Base-by-base conservation (phyloP, 164 flowering plant genomes). In the Berberis thunbergii region DNA sequence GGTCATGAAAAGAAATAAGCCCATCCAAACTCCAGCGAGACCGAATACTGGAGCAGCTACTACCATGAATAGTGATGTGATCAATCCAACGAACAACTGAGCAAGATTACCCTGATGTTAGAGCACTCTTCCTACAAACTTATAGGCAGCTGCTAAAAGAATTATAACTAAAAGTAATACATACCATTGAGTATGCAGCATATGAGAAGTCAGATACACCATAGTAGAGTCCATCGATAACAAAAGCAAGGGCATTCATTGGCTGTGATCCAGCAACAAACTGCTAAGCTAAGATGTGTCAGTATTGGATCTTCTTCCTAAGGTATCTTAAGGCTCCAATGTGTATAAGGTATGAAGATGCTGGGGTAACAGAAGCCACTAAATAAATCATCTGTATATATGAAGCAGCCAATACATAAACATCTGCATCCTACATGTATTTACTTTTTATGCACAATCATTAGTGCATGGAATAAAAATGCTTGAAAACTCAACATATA, bases 181-280 rank as follows among this genome's bases (percentile, higher is more conserved):
- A 4, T 82, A 94, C 99, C 97, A 86, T 91, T 43, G 99, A 91
- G 76, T 85, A 87, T 55, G 99, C 91, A 61, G 99, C 97, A 84
- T 77, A 91, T 67, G 75, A 83, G 67, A 86, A 94, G 77, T 94
- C 99, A 49, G 99, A 91, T 74, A 86, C 94, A 48, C 99, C 99
- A 74, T 94, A 94, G 64, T 94, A 94, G 41, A 94, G 86, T 59
- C 99, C 99, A 74, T 94, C 99, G 74, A 91, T 58, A 69, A 94
- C 96, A 79, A 94, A 94, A 38, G 99, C 99, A 60, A 94, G 64
- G 45, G 99, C 99, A 78, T 91, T 94, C 66, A 94, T 66, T 61
- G 97, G 97, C 70, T 94, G 99, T 65, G 96, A 83, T 68, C 87
- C 97, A 70, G 94, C 96, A 74, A 94, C 99, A 84, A 89, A 94